phyloP scores from a whole-genome alignment of 1,284 basidiomycete species.

The Fomitopsis pinicola region DNA sequence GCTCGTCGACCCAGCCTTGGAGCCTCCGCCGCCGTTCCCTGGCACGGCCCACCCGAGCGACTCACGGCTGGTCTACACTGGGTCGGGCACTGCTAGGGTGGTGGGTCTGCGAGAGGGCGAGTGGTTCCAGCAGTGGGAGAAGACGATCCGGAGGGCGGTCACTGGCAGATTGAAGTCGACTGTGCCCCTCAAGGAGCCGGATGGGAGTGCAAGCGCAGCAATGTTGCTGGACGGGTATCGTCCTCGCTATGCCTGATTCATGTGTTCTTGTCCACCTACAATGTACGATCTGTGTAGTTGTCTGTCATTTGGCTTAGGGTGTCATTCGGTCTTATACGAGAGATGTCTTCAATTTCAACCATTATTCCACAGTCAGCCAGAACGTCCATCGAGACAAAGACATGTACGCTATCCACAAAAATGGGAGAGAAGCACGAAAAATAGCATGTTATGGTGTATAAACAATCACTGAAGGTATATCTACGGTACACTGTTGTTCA shows the following conservation, averaged over 20 bases:
- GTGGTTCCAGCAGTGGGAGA: conserved; percentile 77
- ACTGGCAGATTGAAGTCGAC: conserved; percentile 22
- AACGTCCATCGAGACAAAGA: neutral
- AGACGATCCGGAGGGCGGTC: conserved; percentile 42
- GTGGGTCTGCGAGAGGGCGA: conserved; percentile 65
- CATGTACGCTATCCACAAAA: neutral
- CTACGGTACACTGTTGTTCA: neutral
- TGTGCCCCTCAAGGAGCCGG: conserved; percentile 23
- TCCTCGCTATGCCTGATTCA: neutral
- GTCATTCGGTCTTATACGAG: no score
- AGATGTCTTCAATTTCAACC: no score
- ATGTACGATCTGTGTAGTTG: neutral
- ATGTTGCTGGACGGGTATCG: conserved; percentile 31
- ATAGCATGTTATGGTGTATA: neutral
- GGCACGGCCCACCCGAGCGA: conserved; percentile 9
- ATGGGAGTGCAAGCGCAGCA: conserved; percentile 12
- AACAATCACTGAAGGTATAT: neutral
- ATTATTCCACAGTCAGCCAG: neutral
- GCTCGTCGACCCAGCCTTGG: conserved; percentile 27
- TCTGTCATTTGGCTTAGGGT: neutral
- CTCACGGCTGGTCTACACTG: conserved; percentile 25
- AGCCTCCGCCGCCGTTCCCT: conserved; percentile 17
- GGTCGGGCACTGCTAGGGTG: conserved; percentile 31
- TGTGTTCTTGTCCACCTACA: neutral
- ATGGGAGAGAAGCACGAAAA: neutral